These are phyloP conservation scores for Colletotrichum aenigma DNA, from an alignment of 2,329 filamentous ascomycete species.

Conservation along the genomic window DNA sequence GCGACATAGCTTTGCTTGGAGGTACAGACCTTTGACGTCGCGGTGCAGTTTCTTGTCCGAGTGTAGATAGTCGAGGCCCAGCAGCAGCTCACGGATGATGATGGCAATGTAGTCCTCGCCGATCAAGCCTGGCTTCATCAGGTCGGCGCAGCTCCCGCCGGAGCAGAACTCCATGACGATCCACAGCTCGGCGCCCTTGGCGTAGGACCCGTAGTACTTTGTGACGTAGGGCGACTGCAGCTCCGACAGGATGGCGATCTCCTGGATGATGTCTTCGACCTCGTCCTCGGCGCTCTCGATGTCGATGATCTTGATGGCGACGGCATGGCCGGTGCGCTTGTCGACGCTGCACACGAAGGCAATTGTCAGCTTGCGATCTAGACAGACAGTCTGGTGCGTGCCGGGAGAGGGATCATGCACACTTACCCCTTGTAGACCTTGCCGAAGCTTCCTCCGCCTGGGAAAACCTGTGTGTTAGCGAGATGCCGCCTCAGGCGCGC, in stretches of 20 bases:
- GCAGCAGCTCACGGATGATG: slow-evolving; percentile 85
- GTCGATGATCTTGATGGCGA: slow-evolving; percentile 98
- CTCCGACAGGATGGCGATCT: slow-evolving; percentile 96
- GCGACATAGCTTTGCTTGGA: fast-evolving
- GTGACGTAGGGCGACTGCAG: slow-evolving; percentile 96
- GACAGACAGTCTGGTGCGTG: background rate
- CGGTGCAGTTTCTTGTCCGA: slow-evolving; percentile 94
- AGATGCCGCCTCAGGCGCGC: background rate
- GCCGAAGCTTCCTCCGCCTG: slow-evolving; percentile 95
- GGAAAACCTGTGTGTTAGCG: slow-evolving; percentile 13
- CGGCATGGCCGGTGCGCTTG: slow-evolving; percentile 88
- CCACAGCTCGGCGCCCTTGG: slow-evolving; percentile 96
- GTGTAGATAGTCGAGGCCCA: slow-evolving; percentile 92
- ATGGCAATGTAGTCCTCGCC: slow-evolving; percentile 97
- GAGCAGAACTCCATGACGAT: slow-evolving; percentile 99
- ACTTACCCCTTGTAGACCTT: slow-evolving; percentile 95
- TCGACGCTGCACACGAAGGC: slow-evolving; percentile 70
- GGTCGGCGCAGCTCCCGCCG: slow-evolving; percentile 91
- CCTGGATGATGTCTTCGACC: slow-evolving; percentile 98
- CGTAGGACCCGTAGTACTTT: slow-evolving; percentile 95
- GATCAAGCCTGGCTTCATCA: slow-evolving; percentile 92
- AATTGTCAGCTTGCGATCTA: background rate
- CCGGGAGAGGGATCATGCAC: background rate
- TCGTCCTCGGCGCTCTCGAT: slow-evolving; percentile 99
- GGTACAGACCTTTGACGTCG: slow-evolving; percentile 82